These are phyloP conservation scores for Ganoderma resinaceum DNA, from an alignment of 1,284 basidiomycete genomes.

Conservation along the genomic window DNA sequence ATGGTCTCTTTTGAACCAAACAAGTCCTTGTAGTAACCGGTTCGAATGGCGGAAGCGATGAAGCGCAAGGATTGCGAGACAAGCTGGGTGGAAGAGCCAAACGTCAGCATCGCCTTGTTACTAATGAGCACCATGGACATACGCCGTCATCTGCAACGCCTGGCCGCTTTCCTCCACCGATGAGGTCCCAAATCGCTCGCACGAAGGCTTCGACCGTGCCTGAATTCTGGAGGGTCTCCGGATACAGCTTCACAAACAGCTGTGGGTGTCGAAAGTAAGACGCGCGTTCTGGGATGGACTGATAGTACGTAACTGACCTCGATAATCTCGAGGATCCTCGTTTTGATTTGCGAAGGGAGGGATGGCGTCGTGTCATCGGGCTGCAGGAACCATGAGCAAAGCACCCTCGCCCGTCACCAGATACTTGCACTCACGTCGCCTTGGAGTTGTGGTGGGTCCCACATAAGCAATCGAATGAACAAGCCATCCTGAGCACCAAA, in stretches of 20 bases:
- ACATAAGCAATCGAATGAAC: slow-evolving; percentile 82
- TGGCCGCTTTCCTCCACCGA: slow-evolving; percentile 77
- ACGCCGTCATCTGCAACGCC: slow-evolving; percentile 84
- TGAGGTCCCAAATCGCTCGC: slow-evolving; percentile 90
- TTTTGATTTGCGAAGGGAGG: slow-evolving; percentile 87
- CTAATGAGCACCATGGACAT: slow-evolving; percentile 27
- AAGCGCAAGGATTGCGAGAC: slow-evolving; percentile 95
- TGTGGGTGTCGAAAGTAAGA: slow-evolving; percentile 41
- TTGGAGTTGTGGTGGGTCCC: slow-evolving; percentile 75
- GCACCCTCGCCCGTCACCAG: no score
- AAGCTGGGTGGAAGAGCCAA: slow-evolving; percentile 55
- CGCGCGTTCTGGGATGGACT: no score
- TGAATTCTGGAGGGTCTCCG: slow-evolving; percentile 80
- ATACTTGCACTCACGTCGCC: slow-evolving; percentile 65
- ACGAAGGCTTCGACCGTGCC: slow-evolving; percentile 85
- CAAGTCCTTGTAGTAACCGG: slow-evolving; percentile 75
- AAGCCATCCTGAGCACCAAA: slow-evolving; percentile 75
- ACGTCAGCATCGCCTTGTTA: neutral
- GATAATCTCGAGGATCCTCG: slow-evolving; percentile 90
- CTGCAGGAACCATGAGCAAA: slow-evolving; percentile 45
- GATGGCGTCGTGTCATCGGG: slow-evolving; percentile 87
- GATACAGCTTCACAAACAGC: slow-evolving; percentile 92
- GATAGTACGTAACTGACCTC: slow-evolving; percentile 56
- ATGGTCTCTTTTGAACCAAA: slow-evolving; percentile 84
- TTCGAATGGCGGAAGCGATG: slow-evolving; percentile 92